phyloP scores from a whole-genome alignment of 73 alveolate genomes.

The Stentor coeruleus region DNA sequence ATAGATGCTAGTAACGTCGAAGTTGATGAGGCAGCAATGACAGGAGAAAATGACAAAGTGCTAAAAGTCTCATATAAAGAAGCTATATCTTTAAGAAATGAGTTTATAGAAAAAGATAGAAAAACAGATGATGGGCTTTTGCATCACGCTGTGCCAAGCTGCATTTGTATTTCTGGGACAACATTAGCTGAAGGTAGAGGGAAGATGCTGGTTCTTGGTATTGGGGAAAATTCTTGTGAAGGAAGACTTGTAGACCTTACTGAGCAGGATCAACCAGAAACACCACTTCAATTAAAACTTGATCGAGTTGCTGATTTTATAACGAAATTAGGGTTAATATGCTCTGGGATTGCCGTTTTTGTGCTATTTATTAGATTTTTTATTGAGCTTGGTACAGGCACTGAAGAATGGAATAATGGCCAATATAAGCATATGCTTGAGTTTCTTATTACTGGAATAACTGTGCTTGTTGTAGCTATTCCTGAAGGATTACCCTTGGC shows the following conservation, averaged over 20 bases:
- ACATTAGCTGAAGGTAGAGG: slow-evolving; percentile 28
- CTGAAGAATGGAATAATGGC: no score
- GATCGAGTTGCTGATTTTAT: slow-evolving; percentile 89
- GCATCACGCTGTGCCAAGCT: slow-evolving; percentile 65
- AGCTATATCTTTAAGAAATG: neutral
- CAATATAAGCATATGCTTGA: slow-evolving; percentile 46
- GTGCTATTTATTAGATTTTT: slow-evolving; percentile 68
- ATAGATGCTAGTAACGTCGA: slow-evolving; percentile 71
- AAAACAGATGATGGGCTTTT: neutral
- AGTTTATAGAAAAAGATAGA: no score
- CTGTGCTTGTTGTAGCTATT: slow-evolving; percentile 90
- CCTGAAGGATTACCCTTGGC: slow-evolving; percentile 99
- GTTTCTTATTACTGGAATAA: slow-evolving; percentile 70
- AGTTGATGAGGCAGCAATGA: slow-evolving; percentile 88
- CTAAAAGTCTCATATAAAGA: no score
- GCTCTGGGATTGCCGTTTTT: slow-evolving; percentile 73
- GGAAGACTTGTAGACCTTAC: slow-evolving; percentile 40
- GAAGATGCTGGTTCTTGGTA: slow-evolving; percentile 38
- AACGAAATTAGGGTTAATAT: slow-evolving; percentile 85
- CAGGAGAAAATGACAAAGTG: slow-evolving; percentile 77
- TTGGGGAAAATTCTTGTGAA: slow-evolving; percentile 29
- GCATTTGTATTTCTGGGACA: slow-evolving; percentile 68
- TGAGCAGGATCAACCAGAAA: slow-evolving; percentile 58
- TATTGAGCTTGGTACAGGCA: slow-evolving; percentile 53
- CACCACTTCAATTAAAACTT: slow-evolving; percentile 88